These are phyloP conservation scores for Pugionium cornutum DNA, from an alignment of 345 rosid genomes.

Conservation along the genomic window DNA sequence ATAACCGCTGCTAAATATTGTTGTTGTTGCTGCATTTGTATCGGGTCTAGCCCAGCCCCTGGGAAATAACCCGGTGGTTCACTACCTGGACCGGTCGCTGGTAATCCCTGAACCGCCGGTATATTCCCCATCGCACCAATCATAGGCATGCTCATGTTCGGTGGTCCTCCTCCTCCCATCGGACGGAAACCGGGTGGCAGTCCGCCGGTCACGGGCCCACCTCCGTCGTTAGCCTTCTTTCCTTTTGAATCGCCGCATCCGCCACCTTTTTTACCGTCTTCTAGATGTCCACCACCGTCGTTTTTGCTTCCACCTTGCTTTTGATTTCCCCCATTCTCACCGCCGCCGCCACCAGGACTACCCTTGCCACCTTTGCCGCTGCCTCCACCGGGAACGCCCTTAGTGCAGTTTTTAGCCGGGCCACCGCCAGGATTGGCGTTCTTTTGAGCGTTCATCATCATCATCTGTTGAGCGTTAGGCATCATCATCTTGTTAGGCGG, in stretches of 20 bases:
- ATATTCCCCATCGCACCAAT: constrained; percentile 46
- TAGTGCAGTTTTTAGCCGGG: constrained; percentile 48
- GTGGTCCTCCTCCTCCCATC: constrained; percentile 50
- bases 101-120: constrained; percentile 84
- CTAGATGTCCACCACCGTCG: constrained; percentile 41
- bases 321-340: constrained; percentile 45
- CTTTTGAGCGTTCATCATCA: constrained; percentile 55
- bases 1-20: constrained; percentile 72
- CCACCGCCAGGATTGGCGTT: constrained; percentile 45
- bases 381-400: constrained; percentile 26
- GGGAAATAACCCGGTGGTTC: constrained; percentile 60
- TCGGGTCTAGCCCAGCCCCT: constrained; percentile 69
- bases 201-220: constrained; percentile 36
- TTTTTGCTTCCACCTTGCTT: constrained; percentile 46
- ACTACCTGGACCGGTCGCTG: constrained; percentile 51
- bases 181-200: constrained; percentile 28
- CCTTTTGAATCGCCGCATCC: constrained; percentile 40
- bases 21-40: constrained; percentile 58
- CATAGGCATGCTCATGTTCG: constrained; percentile 45
- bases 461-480: constrained; percentile 43
- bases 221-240: constrained; percentile 36
- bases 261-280: constrained; percentile 41
- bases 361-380: constrained; percentile 26
- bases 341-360: constrained; percentile 43
- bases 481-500: constrained; percentile 41